Conservation (phyloP, 108 stramenopile species). For the Cyclostephanos invisitatus region DNA sequence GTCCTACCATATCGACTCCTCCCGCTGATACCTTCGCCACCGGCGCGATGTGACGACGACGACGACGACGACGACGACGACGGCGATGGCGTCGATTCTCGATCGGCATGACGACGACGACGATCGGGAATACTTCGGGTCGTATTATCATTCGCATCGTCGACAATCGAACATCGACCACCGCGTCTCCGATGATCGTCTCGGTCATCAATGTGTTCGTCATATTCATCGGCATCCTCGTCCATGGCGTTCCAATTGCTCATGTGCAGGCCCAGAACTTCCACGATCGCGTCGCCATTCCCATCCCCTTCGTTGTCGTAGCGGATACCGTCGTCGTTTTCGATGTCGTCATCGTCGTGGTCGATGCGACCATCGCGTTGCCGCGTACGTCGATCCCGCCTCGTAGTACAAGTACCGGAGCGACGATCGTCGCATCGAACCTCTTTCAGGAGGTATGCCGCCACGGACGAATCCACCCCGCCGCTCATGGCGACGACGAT, state of each 20-base stretch:
- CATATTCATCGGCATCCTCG: conserved; percentile 49
- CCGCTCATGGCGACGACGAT: conserved; percentile 95
- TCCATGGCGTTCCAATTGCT: conserved; percentile 86
- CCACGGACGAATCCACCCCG: conserved; percentile 96
- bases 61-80: background rate
- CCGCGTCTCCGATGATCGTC: background rate
- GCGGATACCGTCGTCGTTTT: background rate
- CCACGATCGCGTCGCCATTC: background rate
- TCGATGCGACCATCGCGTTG: too few species aligned
- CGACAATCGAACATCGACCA: background rate
- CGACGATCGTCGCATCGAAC: background rate
- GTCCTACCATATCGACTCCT: background rate
- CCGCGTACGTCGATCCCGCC: too few species aligned
- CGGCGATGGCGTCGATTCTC: background rate
- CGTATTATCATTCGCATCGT: too few species aligned
- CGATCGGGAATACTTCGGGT: background rate
- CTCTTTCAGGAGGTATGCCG: conserved; percentile 65
- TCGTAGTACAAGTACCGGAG: too few species aligned
- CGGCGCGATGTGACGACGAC: background rate
- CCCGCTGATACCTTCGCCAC: too few species aligned
- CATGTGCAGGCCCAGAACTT: conserved; percentile 77
- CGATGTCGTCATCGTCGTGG: background rate
- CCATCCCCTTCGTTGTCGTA: background rate
- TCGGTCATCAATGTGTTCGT: background rate
- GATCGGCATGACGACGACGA: background rate